Evolutionary conservation across 805 yeast species (phyloP).

Genomic region (Cyberlindnera meyerae): DNA sequence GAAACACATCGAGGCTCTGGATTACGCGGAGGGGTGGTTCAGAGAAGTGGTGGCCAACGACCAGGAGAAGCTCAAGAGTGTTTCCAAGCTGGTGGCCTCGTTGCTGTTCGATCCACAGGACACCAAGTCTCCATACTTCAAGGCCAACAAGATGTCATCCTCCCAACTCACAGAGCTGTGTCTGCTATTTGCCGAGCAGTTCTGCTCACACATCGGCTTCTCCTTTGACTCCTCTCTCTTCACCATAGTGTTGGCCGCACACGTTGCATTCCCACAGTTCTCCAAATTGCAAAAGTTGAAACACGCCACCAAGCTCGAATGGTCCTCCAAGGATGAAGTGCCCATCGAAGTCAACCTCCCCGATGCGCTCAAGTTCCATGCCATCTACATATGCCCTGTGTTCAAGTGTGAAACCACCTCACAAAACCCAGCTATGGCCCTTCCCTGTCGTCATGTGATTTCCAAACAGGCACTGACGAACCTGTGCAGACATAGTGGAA

Average conservation of each 20-base stretch:
- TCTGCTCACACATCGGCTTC: constrained; percentile 43
- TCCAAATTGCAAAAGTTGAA: constrained; percentile 43
- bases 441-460: constrained; percentile 62
- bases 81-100: constrained; percentile 42
- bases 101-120: constrained; percentile 22
- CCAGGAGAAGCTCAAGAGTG: constrained; percentile 29
- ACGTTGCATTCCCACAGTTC: constrained; percentile 48
- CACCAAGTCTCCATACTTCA: constrained; percentile 21
- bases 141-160: constrained; percentile 20
- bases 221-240: constrained; percentile 51
- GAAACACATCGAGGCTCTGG: constrained; percentile 30
- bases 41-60: constrained; percentile 36
- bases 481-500: constrained; percentile 37
- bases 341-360: constrained; percentile 62
- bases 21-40: constrained; percentile 40
- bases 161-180: constrained; percentile 28
- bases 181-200: constrained; percentile 41
- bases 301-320: constrained; percentile 37
- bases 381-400: constrained; percentile 69
- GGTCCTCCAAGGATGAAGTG: constrained; percentile 55
- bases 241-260: constrained; percentile 46
- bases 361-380: constrained; percentile 47
- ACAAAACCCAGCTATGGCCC: constrained; percentile 55
- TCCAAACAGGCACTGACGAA: constrained; percentile 49
- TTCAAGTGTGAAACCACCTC: constrained; percentile 55